Evolutionary conservation across 805 yeast genomes (phyloP).

Genomic region (Nematodospora valgi): DNA sequence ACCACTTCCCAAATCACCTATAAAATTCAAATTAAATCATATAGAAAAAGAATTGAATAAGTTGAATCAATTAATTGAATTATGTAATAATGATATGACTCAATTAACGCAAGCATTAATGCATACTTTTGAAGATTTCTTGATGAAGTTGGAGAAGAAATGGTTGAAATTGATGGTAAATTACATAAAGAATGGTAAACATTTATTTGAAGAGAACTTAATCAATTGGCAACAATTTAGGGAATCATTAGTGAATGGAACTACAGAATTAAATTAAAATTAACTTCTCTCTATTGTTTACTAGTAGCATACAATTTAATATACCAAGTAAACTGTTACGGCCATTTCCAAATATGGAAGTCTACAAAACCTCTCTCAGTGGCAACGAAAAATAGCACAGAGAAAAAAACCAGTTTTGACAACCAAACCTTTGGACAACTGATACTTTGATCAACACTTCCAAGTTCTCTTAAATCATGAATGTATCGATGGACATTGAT

Average conservation of each 20-base stretch:
- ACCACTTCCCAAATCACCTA: constrained; percentile 11
- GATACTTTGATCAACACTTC: too few relatives aligned
- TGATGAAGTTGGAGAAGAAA: constrained; percentile 37
- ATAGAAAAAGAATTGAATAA: constrained; percentile 42
- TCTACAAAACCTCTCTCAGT: too few relatives aligned
- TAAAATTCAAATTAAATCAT: constrained; percentile 28
- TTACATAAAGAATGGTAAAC: constrained; percentile 32
- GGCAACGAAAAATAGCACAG: too few relatives aligned
- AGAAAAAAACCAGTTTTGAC: too few relatives aligned
- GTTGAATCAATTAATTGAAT: constrained; percentile 45
- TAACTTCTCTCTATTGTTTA: too few relatives aligned
- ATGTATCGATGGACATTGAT: constrained; percentile 43
- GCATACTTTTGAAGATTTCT: constrained; percentile 34
- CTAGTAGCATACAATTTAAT: too few relatives aligned
- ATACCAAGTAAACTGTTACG: too few relatives aligned
- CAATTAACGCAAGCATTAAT: constrained; percentile 43
- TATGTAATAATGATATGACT: constrained; percentile 41
- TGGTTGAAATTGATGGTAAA: constrained; percentile 38
- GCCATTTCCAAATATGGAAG: too few relatives aligned
- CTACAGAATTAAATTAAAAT: too few relatives aligned
- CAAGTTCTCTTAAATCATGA: too few relatives aligned
- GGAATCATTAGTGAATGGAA: constrained; percentile 8
- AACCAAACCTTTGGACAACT: too few relatives aligned
- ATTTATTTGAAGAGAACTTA: constrained; percentile 29
- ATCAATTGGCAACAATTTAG: constrained; percentile 33